These are phyloP conservation scores for Achlya hypogyna DNA, from an alignment of 352 stramenopile genomes.

Conservation along the genomic window DNA sequence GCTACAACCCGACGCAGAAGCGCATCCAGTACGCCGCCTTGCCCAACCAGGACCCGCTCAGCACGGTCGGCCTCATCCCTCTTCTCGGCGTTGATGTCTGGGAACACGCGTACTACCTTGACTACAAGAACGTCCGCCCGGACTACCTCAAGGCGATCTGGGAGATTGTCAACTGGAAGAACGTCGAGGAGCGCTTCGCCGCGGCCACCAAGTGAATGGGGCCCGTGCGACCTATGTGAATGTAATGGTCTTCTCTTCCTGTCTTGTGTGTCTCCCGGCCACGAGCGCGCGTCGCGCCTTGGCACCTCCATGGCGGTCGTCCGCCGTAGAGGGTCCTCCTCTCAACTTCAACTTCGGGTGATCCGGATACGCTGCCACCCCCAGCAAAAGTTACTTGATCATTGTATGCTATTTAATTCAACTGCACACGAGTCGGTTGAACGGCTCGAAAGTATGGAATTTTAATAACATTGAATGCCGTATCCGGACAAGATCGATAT, in stretches of 20 bases:
- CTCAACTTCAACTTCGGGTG: too few species aligned
- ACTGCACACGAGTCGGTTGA: too few species aligned
- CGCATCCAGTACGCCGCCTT: conserved; percentile 84
- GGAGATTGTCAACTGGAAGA: conserved; percentile 94
- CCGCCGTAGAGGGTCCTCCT: too few species aligned
- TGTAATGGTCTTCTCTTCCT: too few species aligned
- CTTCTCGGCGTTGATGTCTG: conserved; percentile 98
- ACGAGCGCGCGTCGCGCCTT: too few species aligned
- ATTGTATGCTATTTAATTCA: too few species aligned
- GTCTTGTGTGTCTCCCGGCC: too few species aligned
- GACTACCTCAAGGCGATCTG: conserved; percentile 93
- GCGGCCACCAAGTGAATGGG: conserved; percentile 58
- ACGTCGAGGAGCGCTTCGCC: conserved; percentile 69
- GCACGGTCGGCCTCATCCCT: conserved; percentile 92
- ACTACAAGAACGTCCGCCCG: conserved; percentile 95
- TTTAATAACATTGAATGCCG: neutral
- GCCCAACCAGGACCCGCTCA: conserved; percentile 94
- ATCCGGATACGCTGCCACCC: too few species aligned
- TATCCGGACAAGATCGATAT: neutral
- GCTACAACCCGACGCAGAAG: conserved; percentile 80
- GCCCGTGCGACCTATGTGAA: too few species aligned
- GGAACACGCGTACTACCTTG: conserved; percentile 94
- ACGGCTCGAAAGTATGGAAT: too few species aligned
- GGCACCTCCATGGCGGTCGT: too few species aligned
- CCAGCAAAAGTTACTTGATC: too few species aligned